Evolutionary conservation across 208 protist genomes (phyloP).

Genomic region (Crithidia brevicula): DNA sequence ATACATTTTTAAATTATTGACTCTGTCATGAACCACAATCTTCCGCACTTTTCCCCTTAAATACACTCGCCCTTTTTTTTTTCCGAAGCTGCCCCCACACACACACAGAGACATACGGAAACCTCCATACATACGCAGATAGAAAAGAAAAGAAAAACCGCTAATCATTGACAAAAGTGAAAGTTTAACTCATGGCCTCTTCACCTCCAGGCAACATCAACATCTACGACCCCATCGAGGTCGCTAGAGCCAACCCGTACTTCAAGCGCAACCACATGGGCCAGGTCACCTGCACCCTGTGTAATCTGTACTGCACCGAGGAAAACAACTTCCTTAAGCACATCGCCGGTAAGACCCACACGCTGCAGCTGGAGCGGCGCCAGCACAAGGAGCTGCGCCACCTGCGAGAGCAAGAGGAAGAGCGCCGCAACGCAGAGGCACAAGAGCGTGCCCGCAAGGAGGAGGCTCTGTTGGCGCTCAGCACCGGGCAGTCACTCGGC

Average conservation of each 20-base stretch:
- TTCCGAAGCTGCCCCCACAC: neutral
- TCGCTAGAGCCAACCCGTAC: slow-evolving; percentile 63
- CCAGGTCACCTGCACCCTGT: slow-evolving; percentile 79
- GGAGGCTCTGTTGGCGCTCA: slow-evolving; percentile 46
- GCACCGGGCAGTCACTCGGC: slow-evolving; percentile 13
- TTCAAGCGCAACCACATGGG: slow-evolving; percentile 90
- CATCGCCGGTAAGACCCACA: slow-evolving; percentile 78
- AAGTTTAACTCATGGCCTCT: slow-evolving; percentile 23
- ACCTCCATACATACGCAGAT: too few species aligned
- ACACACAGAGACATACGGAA: too few species aligned
- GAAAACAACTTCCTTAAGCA: slow-evolving; percentile 87
- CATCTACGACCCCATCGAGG: slow-evolving; percentile 61
- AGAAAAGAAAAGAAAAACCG: neutral
- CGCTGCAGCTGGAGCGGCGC: slow-evolving; percentile 66
- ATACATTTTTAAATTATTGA: too few species aligned
- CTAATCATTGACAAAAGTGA: too few species aligned
- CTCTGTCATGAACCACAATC: too few species aligned
- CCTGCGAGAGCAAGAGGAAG: slow-evolving; percentile 68
- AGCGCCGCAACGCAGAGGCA: slow-evolving; percentile 53
- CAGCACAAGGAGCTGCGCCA: slow-evolving; percentile 54
- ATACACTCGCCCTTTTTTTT: slow-evolving; percentile 1
- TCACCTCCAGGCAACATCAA: slow-evolving; percentile 16
- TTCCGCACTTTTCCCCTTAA: neutral
- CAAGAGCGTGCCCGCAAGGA: slow-evolving; percentile 46
- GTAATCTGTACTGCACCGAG: slow-evolving; percentile 76